Evolutionary conservation across 192 early-diverging fungal species (phyloP), one percentile per base, ranked within the genome.

Genomic region (Umbelopsis sp.): DNA sequence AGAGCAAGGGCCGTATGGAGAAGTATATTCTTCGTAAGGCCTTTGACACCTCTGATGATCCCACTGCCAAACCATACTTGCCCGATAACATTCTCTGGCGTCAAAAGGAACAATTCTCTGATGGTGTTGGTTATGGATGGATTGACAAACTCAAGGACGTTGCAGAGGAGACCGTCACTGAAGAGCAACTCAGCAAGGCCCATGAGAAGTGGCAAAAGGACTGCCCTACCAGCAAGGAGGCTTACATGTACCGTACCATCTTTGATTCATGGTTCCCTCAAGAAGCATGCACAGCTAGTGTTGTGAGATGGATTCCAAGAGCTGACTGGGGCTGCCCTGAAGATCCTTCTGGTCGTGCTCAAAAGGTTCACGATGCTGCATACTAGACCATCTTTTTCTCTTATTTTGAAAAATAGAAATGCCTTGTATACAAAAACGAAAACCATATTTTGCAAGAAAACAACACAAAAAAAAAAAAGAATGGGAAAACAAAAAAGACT

Each of bases 21-120:
- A 99, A 99, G 87, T 88, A 95, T 74, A 92, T 97, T 29, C 81
- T 99, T 38, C 92, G 97, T 68, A 94, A 94, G 73, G 97, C 97
- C 20, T 99, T 99, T 78, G 97, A 99, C 76, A 91, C 91, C 26
- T 93, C 89, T 45, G 89, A 89, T 21, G 91, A 89, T 21, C 89
- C 88, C 21, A 76, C 65, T 43, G 77, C 81, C 25, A 75, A 80
- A 45, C 94, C 95, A 22, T 99, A 96, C 77, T 86, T 97, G 68
- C 96, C 96, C 8, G 85, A 83, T 65, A 90, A 91, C 34, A 91
- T 98, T 65, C 88, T 98, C 36, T 98, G 97, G 97, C 89, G 97
- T 72, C 97, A 98, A 82, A 97, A 99, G 90, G 97, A 99, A 83
- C 97, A 99, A 82, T 98, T 99, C 88, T 93, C 91, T 43, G 97